phyloP scores from a whole-genome alignment of 495 filamentous ascomycete species.

The Neurospora cerealis region DNA sequence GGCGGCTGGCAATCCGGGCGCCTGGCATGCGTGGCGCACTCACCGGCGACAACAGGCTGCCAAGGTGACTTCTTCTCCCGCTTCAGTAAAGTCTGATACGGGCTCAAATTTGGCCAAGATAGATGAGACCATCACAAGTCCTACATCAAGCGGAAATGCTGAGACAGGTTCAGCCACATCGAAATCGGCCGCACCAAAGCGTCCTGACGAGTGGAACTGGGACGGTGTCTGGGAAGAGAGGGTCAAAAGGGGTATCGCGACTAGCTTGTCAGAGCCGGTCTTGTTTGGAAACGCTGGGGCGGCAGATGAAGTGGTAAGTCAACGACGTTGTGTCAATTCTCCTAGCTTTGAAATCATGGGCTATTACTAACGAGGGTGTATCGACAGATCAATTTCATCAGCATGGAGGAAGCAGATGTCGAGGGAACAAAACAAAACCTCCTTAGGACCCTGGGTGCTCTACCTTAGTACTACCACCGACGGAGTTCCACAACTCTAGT shows the following conservation, averaged over 20 bases:
- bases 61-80: slow-evolving; percentile 7
- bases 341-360: background rate
- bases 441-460: slow-evolving; percentile 36
- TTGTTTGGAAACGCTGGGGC: slow-evolving; percentile 55
- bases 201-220: slow-evolving; percentile 87
- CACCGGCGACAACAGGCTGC: slow-evolving; percentile 38
- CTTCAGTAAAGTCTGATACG: background rate
- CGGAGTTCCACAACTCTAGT: background rate
- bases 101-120: background rate
- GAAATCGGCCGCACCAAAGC: slow-evolving; percentile 26
- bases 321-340: background rate
- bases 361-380: slow-evolving; percentile 9
- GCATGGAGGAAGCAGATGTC: slow-evolving; percentile 51
- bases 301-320: slow-evolving; percentile 59
- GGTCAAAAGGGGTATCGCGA: slow-evolving; percentile 63
- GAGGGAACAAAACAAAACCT: slow-evolving; percentile 51
- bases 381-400: slow-evolving; percentile 57
- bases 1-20: slow-evolving; percentile 75
- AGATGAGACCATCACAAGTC: background rate
- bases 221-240: slow-evolving; percentile 88
- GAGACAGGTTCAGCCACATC: slow-evolving; percentile 13
- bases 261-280: slow-evolving; percentile 65
- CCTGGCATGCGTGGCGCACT: slow-evolving; percentile 82
- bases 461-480: slow-evolving; percentile 4
- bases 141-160: background rate